These are phyloP conservation scores for Pleurotus platypus DNA, from an alignment of 768 basidiomycete species.

Conservation along the genomic window DNA sequence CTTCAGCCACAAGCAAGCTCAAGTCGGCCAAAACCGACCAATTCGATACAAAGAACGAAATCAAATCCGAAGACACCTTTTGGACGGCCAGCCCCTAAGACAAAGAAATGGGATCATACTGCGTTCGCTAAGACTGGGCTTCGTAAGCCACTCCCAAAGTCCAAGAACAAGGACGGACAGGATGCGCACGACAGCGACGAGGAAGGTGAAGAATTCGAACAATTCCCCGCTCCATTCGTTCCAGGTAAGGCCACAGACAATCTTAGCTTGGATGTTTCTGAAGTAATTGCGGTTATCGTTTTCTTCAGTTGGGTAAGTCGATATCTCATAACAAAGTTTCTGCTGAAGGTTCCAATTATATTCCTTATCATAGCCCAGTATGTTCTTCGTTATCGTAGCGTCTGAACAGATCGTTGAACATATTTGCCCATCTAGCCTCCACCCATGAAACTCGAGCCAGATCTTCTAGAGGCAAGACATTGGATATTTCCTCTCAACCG, in stretches of 20 bases:
- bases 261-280: background rate
- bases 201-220: slow-evolving; percentile 77
- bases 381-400: background rate
- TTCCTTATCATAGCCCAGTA: slow-evolving; percentile 14
- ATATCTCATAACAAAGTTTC: slow-evolving; percentile 3
- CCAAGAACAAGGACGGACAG: slow-evolving; percentile 49
- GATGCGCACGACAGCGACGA: slow-evolving; percentile 50
- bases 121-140: slow-evolving; percentile 79
- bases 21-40: slow-evolving; percentile 20
- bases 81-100: slow-evolving; percentile 57
- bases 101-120: slow-evolving; percentile 91
- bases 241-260: slow-evolving; percentile 42
- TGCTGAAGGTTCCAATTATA: slow-evolving; percentile 3
- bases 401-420: too few relatives aligned
- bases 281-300: slow-evolving; percentile 4
- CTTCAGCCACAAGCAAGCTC: slow-evolving; percentile 22
- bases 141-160: slow-evolving; percentile 50
- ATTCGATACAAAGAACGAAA: slow-evolving; percentile 37
- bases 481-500: slow-evolving; percentile 93
- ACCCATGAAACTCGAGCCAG: slow-evolving; percentile 74
- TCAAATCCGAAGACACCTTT: slow-evolving; percentile 41
- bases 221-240: slow-evolving; percentile 80
- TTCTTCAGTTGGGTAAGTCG: slow-evolving; percentile 49
- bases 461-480: slow-evolving; percentile 74
- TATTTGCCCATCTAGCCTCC: slow-evolving; percentile 41